These are phyloP conservation scores for Suillus lakei DNA, from an alignment of 768 basidiomycete species.

Conservation along the genomic window DNA sequence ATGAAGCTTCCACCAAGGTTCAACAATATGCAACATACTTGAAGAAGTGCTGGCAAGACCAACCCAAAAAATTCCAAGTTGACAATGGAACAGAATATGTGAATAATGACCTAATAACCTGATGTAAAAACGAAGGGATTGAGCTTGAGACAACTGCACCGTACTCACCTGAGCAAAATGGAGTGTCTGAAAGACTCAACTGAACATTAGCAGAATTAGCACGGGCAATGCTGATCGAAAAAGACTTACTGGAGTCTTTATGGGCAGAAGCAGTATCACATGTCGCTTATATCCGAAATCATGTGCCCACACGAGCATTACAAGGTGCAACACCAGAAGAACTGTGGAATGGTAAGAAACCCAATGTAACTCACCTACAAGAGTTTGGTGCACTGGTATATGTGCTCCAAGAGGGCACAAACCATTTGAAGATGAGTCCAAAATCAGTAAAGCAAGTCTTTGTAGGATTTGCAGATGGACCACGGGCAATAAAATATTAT, in stretches of 20 bases:
- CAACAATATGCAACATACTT: conserved; percentile 18
- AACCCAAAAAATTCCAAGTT: conserved; percentile 18
- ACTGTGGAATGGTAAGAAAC: conserved; percentile 20
- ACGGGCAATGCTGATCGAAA: conserved; percentile 35
- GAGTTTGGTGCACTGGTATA: conserved; percentile 23
- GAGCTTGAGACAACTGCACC: conserved; percentile 37
- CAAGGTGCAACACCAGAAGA: conserved; percentile 3
- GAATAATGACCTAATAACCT: conserved; percentile 24
- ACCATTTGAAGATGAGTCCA: conserved; percentile 13
- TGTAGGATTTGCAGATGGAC: conserved; percentile 16
- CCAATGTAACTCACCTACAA: conserved; percentile 33
- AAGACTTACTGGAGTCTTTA: conserved; percentile 27
- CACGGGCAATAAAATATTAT: conserved; percentile 18
- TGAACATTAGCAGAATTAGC: conserved; percentile 34
- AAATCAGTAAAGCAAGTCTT: conserved; percentile 19
- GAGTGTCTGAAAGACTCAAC: conserved; percentile 43
- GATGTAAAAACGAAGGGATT: conserved; percentile 31
- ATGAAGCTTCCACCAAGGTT: conserved; percentile 21
- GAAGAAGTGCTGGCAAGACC: conserved; percentile 14
- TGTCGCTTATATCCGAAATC: conserved; percentile 35
- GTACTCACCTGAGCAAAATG: conserved; percentile 44
- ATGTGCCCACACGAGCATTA: background rate
- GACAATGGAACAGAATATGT: conserved; percentile 41
- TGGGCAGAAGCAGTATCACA: conserved; percentile 39
- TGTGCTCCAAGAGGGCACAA: conserved; percentile 15